Conservation (phyloP, 2,329 filamentous ascomycete species). For the Mariannaea elegans region DNA sequence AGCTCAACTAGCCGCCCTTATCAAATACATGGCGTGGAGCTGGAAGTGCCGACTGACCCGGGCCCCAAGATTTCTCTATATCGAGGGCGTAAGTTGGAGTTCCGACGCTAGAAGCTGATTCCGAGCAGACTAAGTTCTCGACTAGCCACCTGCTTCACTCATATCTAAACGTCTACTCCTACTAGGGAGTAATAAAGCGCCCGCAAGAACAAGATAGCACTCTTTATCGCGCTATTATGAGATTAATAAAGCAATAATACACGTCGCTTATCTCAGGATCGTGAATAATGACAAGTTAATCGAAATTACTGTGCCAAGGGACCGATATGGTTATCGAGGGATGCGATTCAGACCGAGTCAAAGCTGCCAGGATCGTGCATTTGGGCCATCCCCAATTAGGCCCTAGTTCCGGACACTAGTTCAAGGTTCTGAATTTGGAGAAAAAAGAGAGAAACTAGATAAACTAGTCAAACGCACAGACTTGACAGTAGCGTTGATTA, state of each 20-base stretch:
- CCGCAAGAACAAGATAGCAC: not conserved
- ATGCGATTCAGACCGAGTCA: not conserved
- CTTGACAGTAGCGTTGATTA: not conserved
- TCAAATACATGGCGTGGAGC: constrained; percentile 4
- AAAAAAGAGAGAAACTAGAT: constrained; percentile 20
- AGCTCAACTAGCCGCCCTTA: constrained; percentile 1
- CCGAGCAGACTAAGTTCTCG: constrained; percentile 3
- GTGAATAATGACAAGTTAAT: not conserved
- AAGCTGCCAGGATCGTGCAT: not conserved
- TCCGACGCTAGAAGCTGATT: constrained; percentile 1
- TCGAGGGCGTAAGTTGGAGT: not conserved
- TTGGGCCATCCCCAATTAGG: not conserved
- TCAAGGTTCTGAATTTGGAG: constrained; percentile 11
- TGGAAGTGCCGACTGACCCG: constrained; percentile 1
- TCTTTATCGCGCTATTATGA: not conserved
- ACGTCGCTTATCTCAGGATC: constrained; percentile 15
- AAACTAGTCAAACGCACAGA: not conserved
- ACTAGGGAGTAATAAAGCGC: not conserved
- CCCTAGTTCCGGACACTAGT: not conserved
- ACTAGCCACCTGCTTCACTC: too few species aligned
- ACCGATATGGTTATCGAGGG: not conserved
- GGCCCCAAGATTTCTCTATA: too few species aligned
- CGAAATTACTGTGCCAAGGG: not conserved
- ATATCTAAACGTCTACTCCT: too few species aligned
- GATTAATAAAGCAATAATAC: not conserved